These are phyloP conservation scores for Alternaria conjuncta DNA, from an alignment of 2,329 filamentous ascomycete species.

Conservation along the genomic window DNA sequence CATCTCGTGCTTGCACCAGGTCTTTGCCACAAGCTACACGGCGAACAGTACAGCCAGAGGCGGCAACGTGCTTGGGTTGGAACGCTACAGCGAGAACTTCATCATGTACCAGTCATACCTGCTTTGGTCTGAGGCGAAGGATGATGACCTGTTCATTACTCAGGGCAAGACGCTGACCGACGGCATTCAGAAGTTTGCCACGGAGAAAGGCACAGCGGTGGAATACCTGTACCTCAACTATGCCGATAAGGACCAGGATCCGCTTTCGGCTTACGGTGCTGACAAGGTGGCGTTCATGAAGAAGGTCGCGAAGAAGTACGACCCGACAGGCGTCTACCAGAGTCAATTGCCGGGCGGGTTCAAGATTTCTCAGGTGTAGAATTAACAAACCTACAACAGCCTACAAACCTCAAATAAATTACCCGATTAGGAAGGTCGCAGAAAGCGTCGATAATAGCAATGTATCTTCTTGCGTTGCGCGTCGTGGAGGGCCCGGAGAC, in stretches of 20 bases:
- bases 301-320: conserved; percentile 45
- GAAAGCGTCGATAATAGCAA: neutral
- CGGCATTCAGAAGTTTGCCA: conserved; percentile 15
- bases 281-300: conserved; percentile 44
- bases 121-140: conserved; percentile 17
- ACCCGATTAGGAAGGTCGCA: neutral
- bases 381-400: neutral
- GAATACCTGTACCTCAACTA: conserved; percentile 42
- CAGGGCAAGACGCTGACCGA: conserved; percentile 13
- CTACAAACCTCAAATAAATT: neutral
- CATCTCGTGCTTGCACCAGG: conserved; percentile 29
- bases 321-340: conserved; percentile 50
- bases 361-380: conserved; percentile 37
- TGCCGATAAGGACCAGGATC: conserved; percentile 42
- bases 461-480: neutral
- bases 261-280: conserved; percentile 50
- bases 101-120: conserved; percentile 24
- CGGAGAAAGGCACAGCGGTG: conserved; percentile 4
- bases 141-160: neutral
- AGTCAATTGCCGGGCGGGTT: conserved; percentile 50
- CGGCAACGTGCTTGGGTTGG: conserved; percentile 32
- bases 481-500: neutral
- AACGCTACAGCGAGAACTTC: conserved; percentile 19
- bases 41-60: conserved; percentile 21
- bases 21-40: conserved; percentile 19